A percentile compares a stretch with the other conserved stretches of the same genome.
Evolutionary conservation across 768 basidiomycete genomes (phyloP).

Genomic region (Cubamyces lactineus): DNA sequence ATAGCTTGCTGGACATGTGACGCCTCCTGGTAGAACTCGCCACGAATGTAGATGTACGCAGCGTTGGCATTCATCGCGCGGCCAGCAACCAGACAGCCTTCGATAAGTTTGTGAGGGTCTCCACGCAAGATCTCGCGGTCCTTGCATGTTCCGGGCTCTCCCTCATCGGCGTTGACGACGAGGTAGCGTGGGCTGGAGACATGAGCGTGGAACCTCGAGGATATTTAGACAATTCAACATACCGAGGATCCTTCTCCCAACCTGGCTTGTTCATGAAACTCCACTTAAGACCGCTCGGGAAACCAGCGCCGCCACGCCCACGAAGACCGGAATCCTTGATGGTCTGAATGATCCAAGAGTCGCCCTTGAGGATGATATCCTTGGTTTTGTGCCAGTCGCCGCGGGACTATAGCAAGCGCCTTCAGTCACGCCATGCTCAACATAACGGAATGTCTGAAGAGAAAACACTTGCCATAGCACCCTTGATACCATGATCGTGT

Average conservation of each 20-base stretch:
- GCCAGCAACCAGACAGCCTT: constrained; percentile 96
- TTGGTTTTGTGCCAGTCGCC: constrained; percentile 99
- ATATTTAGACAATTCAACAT: background rate
- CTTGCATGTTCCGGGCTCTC: constrained; percentile 98
- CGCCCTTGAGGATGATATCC: constrained; percentile 93
- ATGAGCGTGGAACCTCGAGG: background rate
- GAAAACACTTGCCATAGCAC: constrained; percentile 67
- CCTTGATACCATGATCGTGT: constrained; percentile 93
- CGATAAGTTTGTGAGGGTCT: constrained; percentile 97
- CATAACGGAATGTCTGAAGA: too few relatives aligned
- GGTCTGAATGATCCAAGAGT: constrained; percentile 95
- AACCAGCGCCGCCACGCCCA: constrained; percentile 96
- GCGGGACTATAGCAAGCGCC: constrained; percentile 57
- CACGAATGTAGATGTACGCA: constrained; percentile 99
- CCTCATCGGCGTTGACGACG: constrained; percentile 98
- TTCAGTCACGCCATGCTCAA: constrained; percentile 12
- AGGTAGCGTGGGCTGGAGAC: constrained; percentile 84
- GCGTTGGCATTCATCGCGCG: constrained; percentile 97
- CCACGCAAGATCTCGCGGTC: constrained; percentile 98
- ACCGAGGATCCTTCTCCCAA: constrained; percentile 92
- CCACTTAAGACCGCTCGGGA: constrained; percentile 97
- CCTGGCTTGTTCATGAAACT: constrained; percentile 99
- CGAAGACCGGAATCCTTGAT: constrained; percentile 96
- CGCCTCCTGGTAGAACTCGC: constrained; percentile 97
- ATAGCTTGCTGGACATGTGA: constrained; percentile 94